Evolutionary conservation across 2,329 filamentous ascomycete species (phyloP).

Genomic region (Phyllosticta citrichinensis): DNA sequence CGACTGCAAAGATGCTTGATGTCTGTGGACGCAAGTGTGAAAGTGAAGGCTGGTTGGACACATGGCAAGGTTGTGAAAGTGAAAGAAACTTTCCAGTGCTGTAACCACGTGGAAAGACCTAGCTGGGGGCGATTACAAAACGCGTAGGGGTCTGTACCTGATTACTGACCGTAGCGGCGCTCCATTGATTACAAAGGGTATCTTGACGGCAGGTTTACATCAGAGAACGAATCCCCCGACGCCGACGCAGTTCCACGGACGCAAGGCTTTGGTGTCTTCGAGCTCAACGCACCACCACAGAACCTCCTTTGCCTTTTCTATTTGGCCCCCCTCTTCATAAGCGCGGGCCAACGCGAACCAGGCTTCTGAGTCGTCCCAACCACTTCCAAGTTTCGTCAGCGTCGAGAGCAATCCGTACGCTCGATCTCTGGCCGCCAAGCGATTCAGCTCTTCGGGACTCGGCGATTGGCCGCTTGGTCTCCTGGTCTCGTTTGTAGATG

Average conservation of each 20-base stretch:
- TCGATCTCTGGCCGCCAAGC: conserved; percentile 80
- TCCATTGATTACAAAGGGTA: conserved; percentile 9
- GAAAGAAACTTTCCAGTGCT: not conserved
- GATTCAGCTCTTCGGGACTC: conserved; percentile 59
- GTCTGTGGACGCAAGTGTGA: not conserved
- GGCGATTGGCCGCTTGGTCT: conserved; percentile 9
- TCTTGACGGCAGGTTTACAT: conserved; percentile 1
- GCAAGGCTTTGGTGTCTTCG: conserved; percentile 72
- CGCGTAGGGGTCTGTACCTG: conserved; percentile 1
- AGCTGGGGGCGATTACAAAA: conserved; percentile 1
- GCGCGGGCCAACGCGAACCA: conserved; percentile 84
- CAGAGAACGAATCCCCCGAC: conserved; percentile 10
- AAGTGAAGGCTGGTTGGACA: not conserved
- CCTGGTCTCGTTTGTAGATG: not conserved
- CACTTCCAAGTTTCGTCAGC: conserved; percentile 72
- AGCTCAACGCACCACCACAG: conserved; percentile 97
- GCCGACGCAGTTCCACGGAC: conserved; percentile 63
- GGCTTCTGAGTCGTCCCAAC: conserved; percentile 88
- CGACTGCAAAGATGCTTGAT: not conserved
- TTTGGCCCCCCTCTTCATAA: conserved; percentile 77
- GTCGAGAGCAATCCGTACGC: conserved; percentile 75
- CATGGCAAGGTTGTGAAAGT: not conserved
- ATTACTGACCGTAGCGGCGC: not conserved
- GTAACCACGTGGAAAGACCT: not conserved
- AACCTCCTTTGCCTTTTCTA: conserved; percentile 81